Base-by-base conservation (phyloP, 2,329 filamentous ascomycete species). In the Neobulgaria alba region DNA sequence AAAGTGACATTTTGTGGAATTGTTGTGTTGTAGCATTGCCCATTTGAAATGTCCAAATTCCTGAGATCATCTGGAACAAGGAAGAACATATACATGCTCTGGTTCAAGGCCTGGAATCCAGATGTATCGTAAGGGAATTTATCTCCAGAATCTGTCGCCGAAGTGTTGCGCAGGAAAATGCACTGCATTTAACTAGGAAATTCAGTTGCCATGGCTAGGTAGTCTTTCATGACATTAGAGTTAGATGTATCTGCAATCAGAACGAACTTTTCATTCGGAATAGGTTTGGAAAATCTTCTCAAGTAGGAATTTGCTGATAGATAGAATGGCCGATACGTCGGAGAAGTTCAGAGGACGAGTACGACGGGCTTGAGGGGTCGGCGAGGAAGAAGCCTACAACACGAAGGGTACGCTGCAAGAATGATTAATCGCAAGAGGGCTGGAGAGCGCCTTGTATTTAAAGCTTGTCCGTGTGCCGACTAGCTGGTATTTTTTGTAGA, bases 61-160 rank as follows among this genome's bases (percentile, higher is more conserved):
- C 54, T 69, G 29, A 89, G 61, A 51, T 89, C 84, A 58, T 87
- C 77, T 1, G 83, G 73, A 14, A 80, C 71, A 12, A 71, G 65
- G 68, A 90, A 89, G 64, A 90, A 89, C 83, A 89, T 88, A 64
- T 86, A 89, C 49, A 67, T 73, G 21, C 67, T 67, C 58, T 80
- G 74, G 37, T 81, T 72, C 32, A 89, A 57, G 2, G 66, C 72
- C 62, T 84, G 66, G 64, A 89, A 89, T 0, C 78, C 79, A 16
- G 67, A 67, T 0, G 84, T 89, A 53, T 88, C 72, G 61, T 89
- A 89, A 0, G 85, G 83, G 61, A 88, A 86, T 47, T 72, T 70
- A 59, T 85, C 76, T 1, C 67, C 69, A 0, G 61, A 49, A 50
- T 89, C 84, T 0, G 84, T 88, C 0, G 78, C 70, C 7, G 72